These are phyloP conservation scores for Tylopilus plumbeoviolaceoides DNA, from an alignment of 768 basidiomycete species.

Conservation along the genomic window DNA sequence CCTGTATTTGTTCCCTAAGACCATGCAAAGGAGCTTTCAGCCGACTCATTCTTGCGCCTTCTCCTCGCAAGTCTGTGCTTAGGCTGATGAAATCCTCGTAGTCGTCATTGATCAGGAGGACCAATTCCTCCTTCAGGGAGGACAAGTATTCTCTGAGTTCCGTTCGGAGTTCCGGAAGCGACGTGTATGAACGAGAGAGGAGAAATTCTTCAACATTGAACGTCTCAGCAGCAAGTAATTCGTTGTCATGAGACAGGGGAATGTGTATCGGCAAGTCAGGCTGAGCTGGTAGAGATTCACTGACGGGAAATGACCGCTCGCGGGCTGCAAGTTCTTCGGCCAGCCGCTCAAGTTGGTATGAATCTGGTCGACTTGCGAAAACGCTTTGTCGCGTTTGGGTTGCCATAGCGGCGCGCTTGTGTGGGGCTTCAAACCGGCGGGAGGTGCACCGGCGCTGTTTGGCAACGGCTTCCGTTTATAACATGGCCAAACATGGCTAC, in stretches of 20 bases:
- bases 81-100: conserved; percentile 97
- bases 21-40: conserved; percentile 64
- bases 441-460: conserved; percentile 11
- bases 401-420: conserved; percentile 11
- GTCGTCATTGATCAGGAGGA: conserved; percentile 94
- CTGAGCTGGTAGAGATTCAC: conserved; percentile 9
- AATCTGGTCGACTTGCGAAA: conserved; percentile 37
- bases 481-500: conserved; percentile 19
- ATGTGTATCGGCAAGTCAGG: conserved; percentile 58
- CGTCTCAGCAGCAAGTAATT: conserved; percentile 58
- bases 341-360: conserved; percentile 64
- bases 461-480: conserved; percentile 23
- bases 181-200: conserved; percentile 77
- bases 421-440: not conserved
- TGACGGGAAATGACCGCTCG: conserved; percentile 34
- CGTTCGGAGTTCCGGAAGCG: conserved; percentile 79
- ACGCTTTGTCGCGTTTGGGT: conserved; percentile 14
- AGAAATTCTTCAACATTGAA: conserved; percentile 89
- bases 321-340: conserved; percentile 66
- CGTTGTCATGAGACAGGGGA: conserved; percentile 79
- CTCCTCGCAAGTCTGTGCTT: conserved; percentile 87
- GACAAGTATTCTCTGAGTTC: conserved; percentile 86
- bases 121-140: conserved; percentile 86
- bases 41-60: conserved; percentile 66
- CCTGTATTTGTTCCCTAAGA: conserved; percentile 65